phyloP scores from a whole-genome alignment of 345 rosid genomes.

The Euphorbia tirucalli region DNA sequence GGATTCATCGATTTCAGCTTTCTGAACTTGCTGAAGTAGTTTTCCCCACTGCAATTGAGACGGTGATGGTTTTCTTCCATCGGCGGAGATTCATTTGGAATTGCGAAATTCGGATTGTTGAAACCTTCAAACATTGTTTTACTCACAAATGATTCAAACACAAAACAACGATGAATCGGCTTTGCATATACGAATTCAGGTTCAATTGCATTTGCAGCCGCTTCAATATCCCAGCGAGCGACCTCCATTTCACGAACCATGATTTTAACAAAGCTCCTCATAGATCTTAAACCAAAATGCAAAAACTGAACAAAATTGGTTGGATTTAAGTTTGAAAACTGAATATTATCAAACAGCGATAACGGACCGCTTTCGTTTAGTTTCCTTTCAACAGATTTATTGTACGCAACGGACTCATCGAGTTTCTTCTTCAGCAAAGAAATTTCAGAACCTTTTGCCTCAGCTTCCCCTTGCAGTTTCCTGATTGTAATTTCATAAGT shows the following conservation, averaged over 20 bases:
- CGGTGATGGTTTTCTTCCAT: not conserved
- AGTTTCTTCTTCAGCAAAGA: constrained; percentile 36
- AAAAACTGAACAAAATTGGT: constrained; percentile 54
- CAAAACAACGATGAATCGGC: constrained; percentile 53
- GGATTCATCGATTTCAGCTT: constrained; percentile 45
- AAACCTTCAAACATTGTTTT: constrained; percentile 69
- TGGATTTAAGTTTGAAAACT: constrained; percentile 36
- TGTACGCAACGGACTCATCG: constrained; percentile 33
- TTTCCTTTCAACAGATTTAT: constrained; percentile 59
- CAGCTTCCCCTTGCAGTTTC: constrained; percentile 58
- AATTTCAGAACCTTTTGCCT: constrained; percentile 40
- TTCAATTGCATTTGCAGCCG: constrained; percentile 60
- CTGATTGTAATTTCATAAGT: constrained; percentile 76
- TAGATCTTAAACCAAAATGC: constrained; percentile 56
- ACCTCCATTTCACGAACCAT: constrained; percentile 76
- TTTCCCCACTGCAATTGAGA: constrained; percentile 15
- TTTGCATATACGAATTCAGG: constrained; percentile 41
- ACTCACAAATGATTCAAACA: constrained; percentile 70
- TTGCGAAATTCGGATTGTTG: constrained; percentile 40
- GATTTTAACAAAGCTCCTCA: constrained; percentile 57
- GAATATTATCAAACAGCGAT: constrained; percentile 50
- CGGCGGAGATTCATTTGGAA: constrained; percentile 18
- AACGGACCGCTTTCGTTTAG: constrained; percentile 62
- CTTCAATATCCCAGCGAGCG: constrained; percentile 78
- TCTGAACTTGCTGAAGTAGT: constrained; percentile 47